Evolutionary conservation across 805 yeast genomes (phyloP), one percentile per base, ranked within the genome.

Genomic region (Clavispora santaluciae): DNA sequence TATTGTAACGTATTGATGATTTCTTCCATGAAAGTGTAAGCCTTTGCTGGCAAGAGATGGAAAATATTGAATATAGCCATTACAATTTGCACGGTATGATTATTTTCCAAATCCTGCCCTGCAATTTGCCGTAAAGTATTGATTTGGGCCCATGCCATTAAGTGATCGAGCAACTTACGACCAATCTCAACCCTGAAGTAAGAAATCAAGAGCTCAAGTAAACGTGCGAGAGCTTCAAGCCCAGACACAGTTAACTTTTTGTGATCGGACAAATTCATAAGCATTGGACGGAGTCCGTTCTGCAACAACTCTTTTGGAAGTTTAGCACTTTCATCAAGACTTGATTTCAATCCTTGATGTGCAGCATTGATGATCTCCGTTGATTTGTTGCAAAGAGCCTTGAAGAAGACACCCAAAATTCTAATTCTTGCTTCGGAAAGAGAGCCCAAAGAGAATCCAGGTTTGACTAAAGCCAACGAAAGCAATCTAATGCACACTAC

Each of bases 161-260:
- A 70, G 62, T 93, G 99, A 56, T 93, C 98, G 23, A 95, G 72
- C 38, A 93, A 66, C 54, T 93, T 93, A 37, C 89, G 76, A 23
- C 99, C 99, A 50, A 93, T 91, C 60, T 93, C 99, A 15, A 95
- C 97, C 59, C 95, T 85, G 72, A 93, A 93, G 55, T 93, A 91
- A 3, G 95, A 87, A 25, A 91, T 89, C 49, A 93, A 68, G 17
- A 95, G 68, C 55, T 91, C 96, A 31, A 93, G 70, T 23, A 93
- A 70, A 33, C 95, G 71, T 0, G 97, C 95, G 17, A 93, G 69
- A 0, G 98, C 96, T 55, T 91, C 96, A 15, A 93, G 68, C 2
- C 97, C 96, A 1, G 87, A 76, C 1, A 87, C 93, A 0, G 96
- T 86, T 36, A 93, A 68, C 42, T 91, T 83, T 60, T 88, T 88